These are phyloP conservation scores for Helminthosporium solani DNA, from an alignment of 2,329 filamentous ascomycete species.

Conservation along the genomic window DNA sequence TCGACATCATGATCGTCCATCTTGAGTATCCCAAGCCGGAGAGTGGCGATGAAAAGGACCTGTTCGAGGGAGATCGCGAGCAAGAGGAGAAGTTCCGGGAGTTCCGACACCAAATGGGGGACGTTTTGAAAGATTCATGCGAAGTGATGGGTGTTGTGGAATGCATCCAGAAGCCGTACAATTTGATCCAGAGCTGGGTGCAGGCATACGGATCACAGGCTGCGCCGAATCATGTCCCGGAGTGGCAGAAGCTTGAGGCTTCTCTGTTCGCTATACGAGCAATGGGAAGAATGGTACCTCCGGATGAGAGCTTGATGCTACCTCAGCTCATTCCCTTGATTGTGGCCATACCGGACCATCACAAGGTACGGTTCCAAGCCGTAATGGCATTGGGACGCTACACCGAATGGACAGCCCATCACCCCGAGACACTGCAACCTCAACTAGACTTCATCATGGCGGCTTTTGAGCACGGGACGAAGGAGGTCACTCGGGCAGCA, in stretches of 20 bases:
- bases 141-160: slow-evolving; percentile 93
- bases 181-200: slow-evolving; percentile 86
- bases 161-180: slow-evolving; percentile 84
- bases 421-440: slow-evolving; percentile 86
- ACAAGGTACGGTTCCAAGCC: slow-evolving; percentile 97
- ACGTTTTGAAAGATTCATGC: slow-evolving; percentile 95
- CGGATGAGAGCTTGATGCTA: slow-evolving; percentile 81
- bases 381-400: slow-evolving; percentile 97
- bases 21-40: slow-evolving; percentile 83
- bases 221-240: slow-evolving; percentile 72
- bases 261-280: slow-evolving; percentile 93
- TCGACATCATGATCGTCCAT: slow-evolving; percentile 90
- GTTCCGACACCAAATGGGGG: slow-evolving; percentile 95
- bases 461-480: slow-evolving; percentile 84
- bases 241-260: slow-evolving; percentile 96
- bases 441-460: slow-evolving; percentile 96
- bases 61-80: slow-evolving; percentile 94
- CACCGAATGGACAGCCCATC: slow-evolving; percentile 95
- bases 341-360: slow-evolving; percentile 90
- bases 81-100: slow-evolving; percentile 96
- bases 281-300: slow-evolving; percentile 93
- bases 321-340: slow-evolving; percentile 90
- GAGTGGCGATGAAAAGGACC: slow-evolving; percentile 70
- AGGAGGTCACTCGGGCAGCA: slow-evolving; percentile 87
- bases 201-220: slow-evolving; percentile 76